Evolutionary conservation across 2,329 filamentous ascomycete genomes (phyloP).

Genomic region (Penicillium palitans): DNA sequence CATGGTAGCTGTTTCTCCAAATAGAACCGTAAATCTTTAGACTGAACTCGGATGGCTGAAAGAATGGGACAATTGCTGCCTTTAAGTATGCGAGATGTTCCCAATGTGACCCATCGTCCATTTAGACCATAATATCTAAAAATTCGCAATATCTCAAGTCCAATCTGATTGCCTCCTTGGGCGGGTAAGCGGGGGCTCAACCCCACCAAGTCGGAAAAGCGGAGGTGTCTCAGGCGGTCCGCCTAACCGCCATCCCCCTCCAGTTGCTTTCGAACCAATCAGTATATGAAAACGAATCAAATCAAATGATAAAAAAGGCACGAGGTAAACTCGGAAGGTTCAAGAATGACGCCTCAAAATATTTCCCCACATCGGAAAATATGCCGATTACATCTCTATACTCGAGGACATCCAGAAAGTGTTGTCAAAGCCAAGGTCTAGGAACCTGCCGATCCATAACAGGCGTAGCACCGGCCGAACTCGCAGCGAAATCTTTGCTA

Average conservation of each 20-base stretch:
- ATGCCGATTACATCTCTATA: background rate
- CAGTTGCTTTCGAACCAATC: background rate
- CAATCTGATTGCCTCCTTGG: background rate
- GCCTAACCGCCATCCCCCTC: background rate
- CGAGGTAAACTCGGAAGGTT: background rate
- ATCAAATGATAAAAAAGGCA: background rate
- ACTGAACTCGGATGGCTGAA: background rate
- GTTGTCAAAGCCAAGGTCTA: too few species aligned
- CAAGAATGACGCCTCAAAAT: background rate
- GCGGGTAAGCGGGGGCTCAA: background rate
- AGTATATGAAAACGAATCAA: background rate
- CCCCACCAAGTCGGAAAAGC: background rate
- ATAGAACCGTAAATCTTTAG: background rate
- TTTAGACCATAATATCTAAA: background rate
- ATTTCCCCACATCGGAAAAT: background rate
- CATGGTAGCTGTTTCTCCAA: background rate
- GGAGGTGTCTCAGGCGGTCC: background rate
- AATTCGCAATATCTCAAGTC: background rate
- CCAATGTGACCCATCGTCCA: background rate
- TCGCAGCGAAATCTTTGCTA: too few species aligned
- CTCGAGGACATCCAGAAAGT: background rate
- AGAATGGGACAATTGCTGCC: background rate
- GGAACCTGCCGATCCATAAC: too few species aligned
- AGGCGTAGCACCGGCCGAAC: too few species aligned
- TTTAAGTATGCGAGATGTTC: background rate